These are phyloP conservation scores for Talaromyces sp. DNA, from an alignment of 2,329 filamentous ascomycete species.

Conservation along the genomic window DNA sequence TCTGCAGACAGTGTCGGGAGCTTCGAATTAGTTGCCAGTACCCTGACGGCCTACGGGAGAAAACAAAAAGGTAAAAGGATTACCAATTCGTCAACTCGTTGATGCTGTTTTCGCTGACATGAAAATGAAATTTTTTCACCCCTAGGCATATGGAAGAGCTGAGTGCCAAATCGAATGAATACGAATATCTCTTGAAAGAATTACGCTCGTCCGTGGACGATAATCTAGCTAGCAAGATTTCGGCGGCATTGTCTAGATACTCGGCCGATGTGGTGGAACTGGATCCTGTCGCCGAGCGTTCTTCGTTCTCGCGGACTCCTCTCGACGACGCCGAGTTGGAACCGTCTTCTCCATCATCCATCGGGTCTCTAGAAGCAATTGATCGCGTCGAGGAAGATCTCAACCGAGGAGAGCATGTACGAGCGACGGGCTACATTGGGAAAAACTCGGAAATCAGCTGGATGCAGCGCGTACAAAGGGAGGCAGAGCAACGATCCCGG, in stretches of 20 bases:
- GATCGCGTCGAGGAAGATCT: slow-evolving; percentile 42
- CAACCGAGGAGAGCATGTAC: slow-evolving; percentile 29
- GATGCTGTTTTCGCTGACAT: not conserved
- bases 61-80: slow-evolving; percentile 31
- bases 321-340: slow-evolving; percentile 21
- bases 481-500: slow-evolving; percentile 29
- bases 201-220: slow-evolving; percentile 26
- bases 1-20: slow-evolving; percentile 36
- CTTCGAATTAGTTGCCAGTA: slow-evolving; percentile 33
- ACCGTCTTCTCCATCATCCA: slow-evolving; percentile 25
- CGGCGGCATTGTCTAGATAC: slow-evolving; percentile 32
- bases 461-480: slow-evolving; percentile 37
- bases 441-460: slow-evolving; percentile 43
- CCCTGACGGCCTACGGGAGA: slow-evolving; percentile 33
- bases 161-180: slow-evolving; percentile 27
- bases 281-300: slow-evolving; percentile 18
- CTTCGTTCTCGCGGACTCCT: slow-evolving; percentile 23
- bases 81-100: not conserved
- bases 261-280: slow-evolving; percentile 12
- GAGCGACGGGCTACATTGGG: slow-evolving; percentile 39
- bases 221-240: slow-evolving; percentile 30
- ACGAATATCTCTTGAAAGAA: slow-evolving; percentile 34
- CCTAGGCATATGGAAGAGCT: slow-evolving; percentile 28
- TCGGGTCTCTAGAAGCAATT: slow-evolving; percentile 40
- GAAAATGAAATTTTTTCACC: not conserved